Evolutionary conservation across 768 basidiomycete genomes (phyloP), one percentile per base, ranked within the genome.

Genomic region (Lanmaoa rubissima): DNA sequence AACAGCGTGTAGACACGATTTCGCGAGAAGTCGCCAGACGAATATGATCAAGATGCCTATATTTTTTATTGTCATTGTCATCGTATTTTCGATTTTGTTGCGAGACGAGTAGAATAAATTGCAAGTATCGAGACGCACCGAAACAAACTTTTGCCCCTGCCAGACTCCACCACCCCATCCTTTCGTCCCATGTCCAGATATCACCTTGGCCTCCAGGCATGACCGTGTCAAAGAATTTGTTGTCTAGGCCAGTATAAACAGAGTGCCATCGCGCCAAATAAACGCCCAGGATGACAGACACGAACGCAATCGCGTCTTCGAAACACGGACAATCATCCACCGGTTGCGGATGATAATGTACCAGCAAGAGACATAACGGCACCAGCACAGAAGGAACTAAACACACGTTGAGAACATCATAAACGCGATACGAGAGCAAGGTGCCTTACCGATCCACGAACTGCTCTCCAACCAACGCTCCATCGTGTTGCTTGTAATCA

Each of bases 311-410:
- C 4, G 95, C 92, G 66, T 98, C 96, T 68, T 97, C 96, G 72
- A 97, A 99, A 73, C 96, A 98, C 2, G 96, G 96, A 62, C 96
- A 98, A 65, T 96, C 93, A 55, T 98, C 95, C 10, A 96, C 90
- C 0, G 96, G 96, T 62, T 95, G 89, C 0, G 95, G 94, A 66
- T 95, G 93, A 58, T 90, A 85, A 66, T 94, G 88, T n/a, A 95
- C 87, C 19, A 89, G 74, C 5, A 90, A 74, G 14, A 93, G 74
- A 54, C 82, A 84, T n/a, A 89, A 58, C 0, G 85, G 79, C 28
- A 88, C 77, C 42, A 85, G 70, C 11, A 80, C 79, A 38, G 82
- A 65, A 8, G 88, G 88, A n/a, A 88, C 84, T 77, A 62, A 14
- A 26, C 21, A 48, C 39, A 26, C 7, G 21, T n/a, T 11, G 43